Evolutionary conservation across 2,329 filamentous ascomycete genomes (phyloP).

Genomic region (Xylariaceae sp.): DNA sequence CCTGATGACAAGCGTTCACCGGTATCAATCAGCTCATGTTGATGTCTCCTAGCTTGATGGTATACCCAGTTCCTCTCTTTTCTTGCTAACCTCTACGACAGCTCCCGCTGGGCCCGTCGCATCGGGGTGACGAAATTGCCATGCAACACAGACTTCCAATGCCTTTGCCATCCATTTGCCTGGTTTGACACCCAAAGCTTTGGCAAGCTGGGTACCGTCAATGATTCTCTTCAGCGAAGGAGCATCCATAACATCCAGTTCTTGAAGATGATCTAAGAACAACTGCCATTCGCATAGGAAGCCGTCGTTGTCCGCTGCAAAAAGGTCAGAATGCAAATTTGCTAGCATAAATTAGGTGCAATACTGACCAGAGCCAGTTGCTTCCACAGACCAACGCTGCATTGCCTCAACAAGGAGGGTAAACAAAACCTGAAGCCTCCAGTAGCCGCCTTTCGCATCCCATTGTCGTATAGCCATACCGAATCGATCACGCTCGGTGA

Average conservation of each 20-base stretch:
- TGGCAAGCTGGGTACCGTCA: constrained; percentile 76
- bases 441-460: constrained; percentile 68
- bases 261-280: constrained; percentile 62
- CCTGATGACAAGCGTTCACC: neutral
- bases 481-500: constrained; percentile 65
- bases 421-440: constrained; percentile 74
- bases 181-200: constrained; percentile 71
- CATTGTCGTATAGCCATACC: constrained; percentile 78
- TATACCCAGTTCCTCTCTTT: constrained; percentile 60
- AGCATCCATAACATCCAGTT: constrained; percentile 63
- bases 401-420: constrained; percentile 70
- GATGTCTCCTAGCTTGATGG: constrained; percentile 21
- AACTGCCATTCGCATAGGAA: constrained; percentile 59
- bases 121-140: constrained; percentile 84
- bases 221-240: constrained; percentile 68
- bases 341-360: neutral
- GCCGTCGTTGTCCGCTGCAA: constrained; percentile 36
- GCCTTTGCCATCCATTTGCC: constrained; percentile 87
- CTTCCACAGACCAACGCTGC: constrained; percentile 46
- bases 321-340: constrained; percentile 21
- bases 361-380: constrained; percentile 50
- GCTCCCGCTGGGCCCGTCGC: constrained; percentile 64
- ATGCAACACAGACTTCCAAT: constrained; percentile 80
- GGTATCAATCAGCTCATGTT: neutral
- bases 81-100: constrained; percentile 63